Evolutionary conservation across 441 rosid genomes (phyloP).

Genomic region (Gossypium lobatum): DNA sequence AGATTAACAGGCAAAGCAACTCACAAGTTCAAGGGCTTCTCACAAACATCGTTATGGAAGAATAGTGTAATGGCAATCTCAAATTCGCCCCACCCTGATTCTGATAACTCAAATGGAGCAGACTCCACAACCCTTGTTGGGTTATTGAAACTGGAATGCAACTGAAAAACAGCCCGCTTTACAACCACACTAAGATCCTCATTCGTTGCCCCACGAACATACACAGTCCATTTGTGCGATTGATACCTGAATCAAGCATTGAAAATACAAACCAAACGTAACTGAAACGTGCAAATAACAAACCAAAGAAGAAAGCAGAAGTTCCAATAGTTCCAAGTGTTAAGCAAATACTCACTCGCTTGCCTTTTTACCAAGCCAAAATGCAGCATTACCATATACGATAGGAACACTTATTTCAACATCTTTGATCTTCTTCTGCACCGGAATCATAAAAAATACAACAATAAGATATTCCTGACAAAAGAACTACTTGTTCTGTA

Average conservation of each 20-base stretch:
- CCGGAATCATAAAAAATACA: slow-evolving; percentile 6
- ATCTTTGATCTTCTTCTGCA: slow-evolving; percentile 53
- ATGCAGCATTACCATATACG: slow-evolving; percentile 46
- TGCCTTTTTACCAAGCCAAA: slow-evolving; percentile 61
- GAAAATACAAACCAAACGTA: slow-evolving; percentile 6
- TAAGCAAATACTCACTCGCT: slow-evolving; percentile 41
- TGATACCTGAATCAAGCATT: slow-evolving; percentile 33
- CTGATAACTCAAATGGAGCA: slow-evolving; percentile 49
- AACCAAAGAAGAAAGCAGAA: background rate
- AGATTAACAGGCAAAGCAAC: slow-evolving; percentile 15
- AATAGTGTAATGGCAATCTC: slow-evolving; percentile 48
- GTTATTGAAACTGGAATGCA: slow-evolving; percentile 55
- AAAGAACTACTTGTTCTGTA: background rate
- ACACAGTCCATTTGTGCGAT: slow-evolving; percentile 56
- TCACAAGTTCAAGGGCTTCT: slow-evolving; percentile 54
- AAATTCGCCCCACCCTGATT: slow-evolving; percentile 61
- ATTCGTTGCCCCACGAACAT: slow-evolving; percentile 54
- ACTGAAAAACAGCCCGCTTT: slow-evolving; percentile 45
- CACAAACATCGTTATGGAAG: slow-evolving; percentile 50
- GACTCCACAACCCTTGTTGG: slow-evolving; percentile 51
- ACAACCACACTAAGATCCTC: slow-evolving; percentile 46
- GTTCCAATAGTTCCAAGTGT: background rate
- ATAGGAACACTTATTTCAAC: slow-evolving; percentile 51
- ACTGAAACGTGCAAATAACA: background rate
- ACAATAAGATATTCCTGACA: background rate